These are phyloP conservation scores for Cladophialophora exuberans DNA, from an alignment of 2,329 filamentous ascomycete genomes.

Conservation along the genomic window DNA sequence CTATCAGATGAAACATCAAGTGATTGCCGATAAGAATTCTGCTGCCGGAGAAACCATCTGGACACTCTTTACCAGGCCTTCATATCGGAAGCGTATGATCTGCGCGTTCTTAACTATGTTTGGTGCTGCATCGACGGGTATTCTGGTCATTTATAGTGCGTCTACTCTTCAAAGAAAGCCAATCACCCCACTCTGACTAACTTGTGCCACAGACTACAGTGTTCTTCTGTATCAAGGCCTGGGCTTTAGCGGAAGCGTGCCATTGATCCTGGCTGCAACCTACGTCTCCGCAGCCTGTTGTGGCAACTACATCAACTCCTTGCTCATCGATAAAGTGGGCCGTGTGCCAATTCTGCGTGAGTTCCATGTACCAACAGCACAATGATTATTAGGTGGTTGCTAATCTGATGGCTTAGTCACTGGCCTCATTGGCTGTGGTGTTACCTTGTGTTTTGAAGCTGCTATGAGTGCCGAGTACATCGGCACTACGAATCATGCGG, in stretches of 20 bases:
- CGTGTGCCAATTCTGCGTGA: constrained; percentile 28
- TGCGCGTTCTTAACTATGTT: constrained; percentile 13
- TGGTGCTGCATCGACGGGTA: constrained; percentile 8
- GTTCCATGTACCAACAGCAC: too few relatives aligned
- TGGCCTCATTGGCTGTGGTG: constrained; percentile 19
- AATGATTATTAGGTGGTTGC: too few relatives aligned
- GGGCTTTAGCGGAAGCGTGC: neutral
- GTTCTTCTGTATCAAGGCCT: constrained; percentile 11
- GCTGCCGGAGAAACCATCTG: neutral
- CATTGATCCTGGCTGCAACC: constrained; percentile 3
- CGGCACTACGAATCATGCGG: constrained; percentile 2
- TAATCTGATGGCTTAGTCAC: constrained; percentile 16
- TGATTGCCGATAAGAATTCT: neutral
- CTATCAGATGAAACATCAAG: constrained; percentile 12
- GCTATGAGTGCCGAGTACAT: constrained; percentile 17
- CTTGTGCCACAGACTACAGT: constrained; percentile 17
- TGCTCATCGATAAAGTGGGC: constrained; percentile 22
- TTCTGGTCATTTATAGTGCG: constrained; percentile 12
- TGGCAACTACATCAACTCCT: constrained; percentile 10
- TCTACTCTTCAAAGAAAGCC: too few relatives aligned
- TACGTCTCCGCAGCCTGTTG: constrained; percentile 7
- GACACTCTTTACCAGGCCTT: constrained; percentile 10
- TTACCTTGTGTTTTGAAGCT: constrained; percentile 9
- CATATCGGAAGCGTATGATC: constrained; percentile 9
- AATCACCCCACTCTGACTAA: too few relatives aligned